Evolutionary conservation across 306 rosid genomes (phyloP).

Genomic region (Prunus campanulata): DNA sequence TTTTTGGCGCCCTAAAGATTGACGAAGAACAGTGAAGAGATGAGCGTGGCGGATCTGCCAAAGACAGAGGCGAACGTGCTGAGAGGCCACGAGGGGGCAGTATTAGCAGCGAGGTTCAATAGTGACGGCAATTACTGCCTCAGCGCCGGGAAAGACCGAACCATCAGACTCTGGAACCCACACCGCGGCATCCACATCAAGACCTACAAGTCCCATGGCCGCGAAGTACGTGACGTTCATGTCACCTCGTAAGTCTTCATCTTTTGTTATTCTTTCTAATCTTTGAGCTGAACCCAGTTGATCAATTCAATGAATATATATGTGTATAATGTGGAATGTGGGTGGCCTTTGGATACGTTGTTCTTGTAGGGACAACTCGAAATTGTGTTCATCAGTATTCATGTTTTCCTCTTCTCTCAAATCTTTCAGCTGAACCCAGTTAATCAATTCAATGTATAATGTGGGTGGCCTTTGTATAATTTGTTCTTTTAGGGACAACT

Average conservation of each 20-base stretch:
- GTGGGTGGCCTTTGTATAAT: too few relatives aligned
- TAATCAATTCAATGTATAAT: neutral
- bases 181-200: conserved; percentile 90
- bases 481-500: conserved; percentile 58
- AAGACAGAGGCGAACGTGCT: conserved; percentile 55
- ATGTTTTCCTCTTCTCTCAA: neutral
- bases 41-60: conserved; percentile 62
- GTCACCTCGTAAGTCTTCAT: conserved; percentile 52
- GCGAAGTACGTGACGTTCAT: conserved; percentile 87
- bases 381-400: conserved; percentile 49
- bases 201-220: conserved; percentile 89
- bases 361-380: conserved; percentile 68
- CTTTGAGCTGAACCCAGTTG: neutral
- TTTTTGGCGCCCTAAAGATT: neutral
- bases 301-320: neutral
- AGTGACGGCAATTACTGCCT: conserved; percentile 73
- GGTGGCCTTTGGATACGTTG: too few relatives aligned
- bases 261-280: neutral
- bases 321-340: too few relatives aligned
- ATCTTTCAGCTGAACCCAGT: neutral
- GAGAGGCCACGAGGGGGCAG: conserved; percentile 84
- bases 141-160: conserved; percentile 87
- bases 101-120: conserved; percentile 78
- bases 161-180: conserved; percentile 94
- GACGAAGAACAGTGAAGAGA: conserved; percentile 3